Conservation (phyloP, 768 basidiomycete genomes). For the Boletus eberwhitei region DNA sequence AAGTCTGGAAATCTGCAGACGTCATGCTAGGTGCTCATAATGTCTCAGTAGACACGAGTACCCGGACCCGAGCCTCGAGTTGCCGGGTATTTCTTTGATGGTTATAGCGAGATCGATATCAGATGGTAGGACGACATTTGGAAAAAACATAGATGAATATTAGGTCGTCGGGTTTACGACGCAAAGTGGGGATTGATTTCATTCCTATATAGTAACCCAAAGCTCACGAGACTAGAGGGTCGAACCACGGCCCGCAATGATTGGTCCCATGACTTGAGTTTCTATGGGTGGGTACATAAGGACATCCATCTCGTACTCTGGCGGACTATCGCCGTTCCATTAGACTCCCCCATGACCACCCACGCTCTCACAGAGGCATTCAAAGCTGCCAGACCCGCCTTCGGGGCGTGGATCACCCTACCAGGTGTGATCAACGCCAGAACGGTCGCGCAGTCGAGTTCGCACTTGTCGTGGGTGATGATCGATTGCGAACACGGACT, state of each 20-base stretch:
- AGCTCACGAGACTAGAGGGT: not conserved
- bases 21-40: not conserved
- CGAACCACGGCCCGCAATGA: not conserved
- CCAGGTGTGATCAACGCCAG: conserved; percentile 59
- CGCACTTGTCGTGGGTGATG: conserved; percentile 58
- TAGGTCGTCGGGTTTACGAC: not conserved
- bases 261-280: conserved; percentile 7
- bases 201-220: not conserved
- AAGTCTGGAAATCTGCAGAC: not conserved
- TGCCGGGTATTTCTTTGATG: not conserved
- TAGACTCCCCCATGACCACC: conserved; percentile 39
- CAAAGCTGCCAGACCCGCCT: conserved; percentile 55
- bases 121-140: not conserved
- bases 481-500: conserved; percentile 72
- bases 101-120: not conserved
- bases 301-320: not conserved
- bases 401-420: conserved; percentile 64
- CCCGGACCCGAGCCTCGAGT: not conserved
- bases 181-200: not conserved
- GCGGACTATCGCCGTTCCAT: not conserved
- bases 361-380: conserved; percentile 54
- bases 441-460: conserved; percentile 52
- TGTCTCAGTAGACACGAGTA: not conserved
- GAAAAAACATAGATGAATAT: not conserved
- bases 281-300: conserved; percentile 5